Conservation (phyloP, 306 rosid species). For the Hippophae tibetana region DNA sequence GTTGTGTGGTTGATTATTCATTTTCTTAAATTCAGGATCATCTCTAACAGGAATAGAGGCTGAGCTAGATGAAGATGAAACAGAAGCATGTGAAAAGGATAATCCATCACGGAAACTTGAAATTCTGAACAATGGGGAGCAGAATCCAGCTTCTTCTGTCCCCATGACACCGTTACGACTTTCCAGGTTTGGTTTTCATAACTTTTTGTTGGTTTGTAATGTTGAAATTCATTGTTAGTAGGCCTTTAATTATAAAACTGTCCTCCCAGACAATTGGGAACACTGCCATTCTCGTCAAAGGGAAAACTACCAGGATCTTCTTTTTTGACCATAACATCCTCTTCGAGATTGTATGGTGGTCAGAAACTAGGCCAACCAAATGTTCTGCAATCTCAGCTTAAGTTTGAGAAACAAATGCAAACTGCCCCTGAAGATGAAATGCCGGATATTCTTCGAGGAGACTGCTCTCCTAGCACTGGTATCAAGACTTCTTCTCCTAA, state of each 20-base stretch:
- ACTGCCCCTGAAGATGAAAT: slow-evolving; percentile 47
- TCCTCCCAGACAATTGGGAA: slow-evolving; percentile 40
- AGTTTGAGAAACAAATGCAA: slow-evolving; percentile 34
- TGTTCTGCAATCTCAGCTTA: slow-evolving; percentile 33
- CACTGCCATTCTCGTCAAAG: slow-evolving; percentile 50
- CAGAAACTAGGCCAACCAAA: slow-evolving; percentile 48
- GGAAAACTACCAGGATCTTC: slow-evolving; percentile 59
- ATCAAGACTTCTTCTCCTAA: slow-evolving; percentile 72
- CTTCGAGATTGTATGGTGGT: slow-evolving; percentile 41
- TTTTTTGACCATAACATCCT: slow-evolving; percentile 40
- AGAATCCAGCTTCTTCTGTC: slow-evolving; percentile 33
- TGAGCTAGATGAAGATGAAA: slow-evolving; percentile 66
- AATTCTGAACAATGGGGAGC: slow-evolving; percentile 46
- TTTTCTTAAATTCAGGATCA: slow-evolving; percentile 38
- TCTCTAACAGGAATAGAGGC: slow-evolving; percentile 35
- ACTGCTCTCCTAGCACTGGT: slow-evolving; percentile 42
- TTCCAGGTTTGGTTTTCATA: slow-evolving; percentile 41
- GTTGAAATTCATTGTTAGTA: slow-evolving; percentile 12
- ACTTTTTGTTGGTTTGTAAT: slow-evolving; percentile 15
- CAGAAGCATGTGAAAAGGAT: slow-evolving; percentile 46
- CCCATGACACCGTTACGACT: slow-evolving; percentile 50
- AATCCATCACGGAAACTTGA: slow-evolving; percentile 38
- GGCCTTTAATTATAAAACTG: slow-evolving; percentile 5
- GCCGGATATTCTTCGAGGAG: slow-evolving; percentile 42
- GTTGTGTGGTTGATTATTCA: neutral